Conservation (phyloP, 768 basidiomycete species). For the Amanita pseudoporphyria region DNA sequence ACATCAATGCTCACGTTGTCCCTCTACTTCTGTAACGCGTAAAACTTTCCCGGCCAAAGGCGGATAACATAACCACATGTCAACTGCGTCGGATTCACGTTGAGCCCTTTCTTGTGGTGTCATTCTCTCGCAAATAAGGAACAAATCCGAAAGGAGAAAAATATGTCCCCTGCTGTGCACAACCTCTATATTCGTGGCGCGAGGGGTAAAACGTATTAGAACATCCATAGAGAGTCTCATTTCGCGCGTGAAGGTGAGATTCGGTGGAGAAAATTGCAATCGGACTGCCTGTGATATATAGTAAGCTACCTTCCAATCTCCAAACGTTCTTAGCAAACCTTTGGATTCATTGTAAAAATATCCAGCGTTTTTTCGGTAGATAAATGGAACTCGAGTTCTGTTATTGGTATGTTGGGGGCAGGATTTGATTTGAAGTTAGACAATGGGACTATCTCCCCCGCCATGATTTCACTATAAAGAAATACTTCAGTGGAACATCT, state of each 20-base stretch:
- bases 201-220: constrained; percentile 68
- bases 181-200: constrained; percentile 63
- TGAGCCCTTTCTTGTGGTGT: constrained; percentile 47
- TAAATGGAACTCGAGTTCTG: constrained; percentile 75
- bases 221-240: constrained; percentile 67
- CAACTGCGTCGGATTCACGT: constrained; percentile 46
- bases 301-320: neutral
- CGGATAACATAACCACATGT: constrained; percentile 92
- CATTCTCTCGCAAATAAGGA: constrained; percentile 86
- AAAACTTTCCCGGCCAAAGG: constrained; percentile 93
- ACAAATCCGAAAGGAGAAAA: constrained; percentile 87
- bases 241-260: constrained; percentile 68
- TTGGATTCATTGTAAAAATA: constrained; percentile 91
- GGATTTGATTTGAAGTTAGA: constrained; percentile 31
- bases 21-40: constrained; percentile 50
- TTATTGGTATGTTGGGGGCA: constrained; percentile 46
- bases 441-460: neutral
- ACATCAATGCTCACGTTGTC: constrained; percentile 38
- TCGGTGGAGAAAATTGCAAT: constrained; percentile 80
- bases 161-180: constrained; percentile 73
- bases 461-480: neutral
- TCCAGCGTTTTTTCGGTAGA: constrained; percentile 75
- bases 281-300: constrained; percentile 57
- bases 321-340: constrained; percentile 38
- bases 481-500: constrained; percentile 7